Evolutionary conservation across 495 filamentous ascomycete genomes (phyloP), one percentile per base, ranked within the genome.

Genomic region (Aspergillus heteromorphus): DNA sequence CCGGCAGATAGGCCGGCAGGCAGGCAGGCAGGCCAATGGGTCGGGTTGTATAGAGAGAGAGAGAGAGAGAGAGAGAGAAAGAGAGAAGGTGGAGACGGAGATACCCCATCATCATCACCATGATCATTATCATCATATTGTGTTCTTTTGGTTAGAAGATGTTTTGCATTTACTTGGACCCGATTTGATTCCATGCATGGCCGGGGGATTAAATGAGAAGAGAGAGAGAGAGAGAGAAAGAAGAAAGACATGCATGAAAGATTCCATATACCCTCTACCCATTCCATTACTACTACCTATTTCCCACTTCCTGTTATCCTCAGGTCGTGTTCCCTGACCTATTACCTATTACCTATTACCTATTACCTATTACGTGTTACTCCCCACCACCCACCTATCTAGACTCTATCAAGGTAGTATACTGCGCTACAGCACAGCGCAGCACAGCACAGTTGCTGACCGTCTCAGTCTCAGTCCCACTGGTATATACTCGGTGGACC

Each of bases 71-170:
- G n/a, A n/a, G n/a, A n/a, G n/a, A n/a, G n/a, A n/a, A n/a, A n/a
- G n/a, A n/a, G n/a, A n/a, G n/a, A n/a, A n/a, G 45, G 40, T 38
- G 51, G 54, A 51, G 48, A 48, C 54, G 49, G 50, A 57, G 60
- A 63, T 63, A 59, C 60, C 60, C 60, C 48, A 52, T 51, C 43
- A 38, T 43, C 50, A n/a, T n/a, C n/a, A n/a, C n/a, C n/a, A n/a
- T n/a, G n/a, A n/a, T n/a, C 48, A 52, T 51, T 36, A 38, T 43
- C 50, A 38, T 49, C 29, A 17, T 51, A 40, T 47, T 16, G 14
- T 45, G 23, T 20, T 47, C 45, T 43, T 19, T 55, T 62, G 53
- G 60, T 30, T 57, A 63, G 50, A 63, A 63, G 50, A 63, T 55
- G n/a, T 23, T 27, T 54, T 54, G 23, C 43, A 48, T 56, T 56